A percentile compares a stretch with the other conserved stretches of the same genome.
Evolutionary conservation across 352 stramenopile species (phyloP).

Genomic region (Pythium monospermum): DNA sequence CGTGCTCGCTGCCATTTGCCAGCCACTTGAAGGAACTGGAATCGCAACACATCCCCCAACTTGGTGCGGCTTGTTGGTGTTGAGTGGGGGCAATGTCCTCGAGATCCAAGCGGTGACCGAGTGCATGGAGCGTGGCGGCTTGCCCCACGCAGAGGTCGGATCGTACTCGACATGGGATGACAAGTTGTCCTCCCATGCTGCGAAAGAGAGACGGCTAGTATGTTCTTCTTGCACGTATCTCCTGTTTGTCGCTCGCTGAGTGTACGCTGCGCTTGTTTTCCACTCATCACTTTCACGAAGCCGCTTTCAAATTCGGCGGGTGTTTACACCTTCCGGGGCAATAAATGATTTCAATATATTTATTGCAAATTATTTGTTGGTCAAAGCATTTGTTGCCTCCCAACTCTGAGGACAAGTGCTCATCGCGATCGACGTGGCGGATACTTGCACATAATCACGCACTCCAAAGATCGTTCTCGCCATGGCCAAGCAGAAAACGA

Average conservation of each 20-base stretch:
- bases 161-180: constrained; percentile 8
- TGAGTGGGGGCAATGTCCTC: constrained; percentile 11
- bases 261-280: no score
- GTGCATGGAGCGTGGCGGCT: constrained; percentile 18
- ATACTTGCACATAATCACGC: constrained; percentile 21
- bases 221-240: no score
- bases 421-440: constrained; percentile 24
- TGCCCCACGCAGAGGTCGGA: constrained; percentile 7
- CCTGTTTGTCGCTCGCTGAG: no score
- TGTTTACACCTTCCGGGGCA: no score
- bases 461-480: background rate
- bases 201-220: no score
- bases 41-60: constrained; percentile 12
- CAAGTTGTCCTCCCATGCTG: constrained; percentile 15
- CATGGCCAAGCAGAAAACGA: background rate
- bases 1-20: background rate
- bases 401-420: no score
- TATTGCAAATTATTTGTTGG: no score
- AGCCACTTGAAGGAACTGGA: background rate
- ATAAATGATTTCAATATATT: no score
- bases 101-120: constrained; percentile 10
- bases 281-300: no score
- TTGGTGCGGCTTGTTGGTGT: constrained; percentile 21
- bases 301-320: no score
- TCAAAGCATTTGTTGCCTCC: no score